Conservation (phyloP, 129 eudicot species). For the Sambucus nigra region DNA sequence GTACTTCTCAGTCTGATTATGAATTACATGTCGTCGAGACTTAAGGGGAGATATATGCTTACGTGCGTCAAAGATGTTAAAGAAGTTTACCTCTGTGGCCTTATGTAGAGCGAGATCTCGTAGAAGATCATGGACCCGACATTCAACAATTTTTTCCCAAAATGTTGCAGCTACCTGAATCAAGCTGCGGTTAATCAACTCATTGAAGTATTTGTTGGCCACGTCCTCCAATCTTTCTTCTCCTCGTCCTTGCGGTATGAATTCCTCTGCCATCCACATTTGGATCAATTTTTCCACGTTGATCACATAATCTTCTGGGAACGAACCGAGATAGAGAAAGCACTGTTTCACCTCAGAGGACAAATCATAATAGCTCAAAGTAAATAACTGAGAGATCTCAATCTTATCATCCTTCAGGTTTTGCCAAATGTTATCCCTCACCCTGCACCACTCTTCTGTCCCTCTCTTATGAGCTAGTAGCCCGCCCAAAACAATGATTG, state of each 20-base stretch:
- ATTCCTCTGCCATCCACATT: conserved; percentile 10
- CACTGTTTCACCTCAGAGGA: not conserved
- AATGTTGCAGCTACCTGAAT: not conserved
- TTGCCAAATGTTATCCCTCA: not conserved
- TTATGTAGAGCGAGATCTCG: not conserved
- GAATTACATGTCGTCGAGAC: not conserved
- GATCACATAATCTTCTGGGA: too few species aligned
- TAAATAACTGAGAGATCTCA: not conserved
- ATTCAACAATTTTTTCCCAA: not conserved
- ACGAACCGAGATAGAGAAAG: conserved; percentile 12
- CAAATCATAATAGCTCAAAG: conserved; percentile 5
- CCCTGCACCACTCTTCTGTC: not conserved
- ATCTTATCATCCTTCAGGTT: not conserved
- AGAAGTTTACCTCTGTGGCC: not conserved
- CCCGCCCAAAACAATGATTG: not conserved
- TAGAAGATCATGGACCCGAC: not conserved
- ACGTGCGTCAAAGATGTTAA: not conserved
- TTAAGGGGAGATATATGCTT: not conserved
- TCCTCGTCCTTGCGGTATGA: not conserved
- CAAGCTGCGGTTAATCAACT: not conserved
- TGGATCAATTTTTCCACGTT: not conserved
- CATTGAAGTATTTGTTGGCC: conserved; percentile 1
- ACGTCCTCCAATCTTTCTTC: not conserved
- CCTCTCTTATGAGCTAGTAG: not conserved
- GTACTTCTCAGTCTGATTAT: not conserved